These are phyloP conservation scores for Fusarium solani-melongenae DNA, from an alignment of 2,329 filamentous ascomycete genomes.

Conservation along the genomic window DNA sequence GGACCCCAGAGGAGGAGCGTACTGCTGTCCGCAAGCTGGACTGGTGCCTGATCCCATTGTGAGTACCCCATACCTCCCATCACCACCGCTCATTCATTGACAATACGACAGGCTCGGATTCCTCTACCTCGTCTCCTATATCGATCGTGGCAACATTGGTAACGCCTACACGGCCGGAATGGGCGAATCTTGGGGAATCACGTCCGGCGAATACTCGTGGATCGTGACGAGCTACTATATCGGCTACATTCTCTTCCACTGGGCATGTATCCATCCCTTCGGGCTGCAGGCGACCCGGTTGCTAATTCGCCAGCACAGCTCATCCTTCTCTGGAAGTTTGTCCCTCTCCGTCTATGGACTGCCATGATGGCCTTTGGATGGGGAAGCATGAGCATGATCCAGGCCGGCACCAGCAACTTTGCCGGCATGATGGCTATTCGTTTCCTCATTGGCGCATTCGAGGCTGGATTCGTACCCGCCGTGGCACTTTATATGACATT, in stretches of 20 bases:
- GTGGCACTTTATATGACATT: constrained; percentile 58
- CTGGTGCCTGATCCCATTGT: neutral
- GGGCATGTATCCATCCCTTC: neutral
- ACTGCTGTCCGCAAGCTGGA: neutral
- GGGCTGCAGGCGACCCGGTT: neutral
- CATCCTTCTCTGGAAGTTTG: constrained; percentile 31
- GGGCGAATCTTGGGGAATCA: constrained; percentile 8
- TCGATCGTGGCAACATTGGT: constrained; percentile 16
- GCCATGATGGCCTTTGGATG: constrained; percentile 18
- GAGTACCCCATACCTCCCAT: neutral
- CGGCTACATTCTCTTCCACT: neutral
- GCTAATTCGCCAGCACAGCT: constrained; percentile 1
- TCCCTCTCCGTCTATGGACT: constrained; percentile 31
- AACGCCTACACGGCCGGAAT: constrained; percentile 15
- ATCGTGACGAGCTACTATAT: neutral
- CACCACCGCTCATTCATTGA: neutral
- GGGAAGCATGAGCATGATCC: constrained; percentile 16
- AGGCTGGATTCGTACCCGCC: constrained; percentile 56
- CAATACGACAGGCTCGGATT: neutral
- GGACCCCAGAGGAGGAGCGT: neutral
- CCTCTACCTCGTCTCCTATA: constrained; percentile 14
- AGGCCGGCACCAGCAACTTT: neutral
- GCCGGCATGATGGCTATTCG: constrained; percentile 4
- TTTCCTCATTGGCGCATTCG: constrained; percentile 52
- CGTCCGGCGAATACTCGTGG: neutral